These are phyloP conservation scores for Gloeophyllum trabeum DNA, from an alignment of 768 basidiomycete species.

Conservation along the genomic window DNA sequence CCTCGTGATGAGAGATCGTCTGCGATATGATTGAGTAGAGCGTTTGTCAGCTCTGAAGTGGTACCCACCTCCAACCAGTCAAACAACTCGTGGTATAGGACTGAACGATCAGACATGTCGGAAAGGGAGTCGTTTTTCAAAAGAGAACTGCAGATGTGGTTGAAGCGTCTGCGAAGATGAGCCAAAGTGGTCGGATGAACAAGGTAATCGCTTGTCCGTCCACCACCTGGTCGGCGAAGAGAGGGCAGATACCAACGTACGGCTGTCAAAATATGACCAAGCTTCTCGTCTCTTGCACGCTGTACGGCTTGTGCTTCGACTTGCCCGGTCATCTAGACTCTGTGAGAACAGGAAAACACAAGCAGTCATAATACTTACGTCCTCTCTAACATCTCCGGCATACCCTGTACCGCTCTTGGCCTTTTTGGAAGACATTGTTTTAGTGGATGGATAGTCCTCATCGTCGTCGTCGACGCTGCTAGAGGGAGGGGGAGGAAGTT, in stretches of 20 bases:
- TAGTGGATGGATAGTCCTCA: constrained; percentile 36
- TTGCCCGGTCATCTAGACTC: constrained; percentile 63
- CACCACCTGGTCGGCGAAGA: constrained; percentile 62
- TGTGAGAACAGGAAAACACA: constrained; percentile 1
- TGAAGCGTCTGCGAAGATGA: constrained; percentile 86
- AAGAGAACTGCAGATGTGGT: constrained; percentile 75
- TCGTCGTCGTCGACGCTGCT: constrained; percentile 24
- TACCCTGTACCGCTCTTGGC: constrained; percentile 79
- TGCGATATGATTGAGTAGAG: constrained; percentile 17
- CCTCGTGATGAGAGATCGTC: constrained; percentile 92
- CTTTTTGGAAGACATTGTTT: constrained; percentile 42
- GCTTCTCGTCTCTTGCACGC: constrained; percentile 58
- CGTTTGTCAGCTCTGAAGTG: not conserved
- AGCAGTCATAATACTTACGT: constrained; percentile 41
- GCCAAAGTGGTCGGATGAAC: constrained; percentile 89
- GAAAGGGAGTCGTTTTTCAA: constrained; percentile 86
- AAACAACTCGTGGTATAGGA: constrained; percentile 81
- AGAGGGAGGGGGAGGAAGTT: constrained; percentile 12
- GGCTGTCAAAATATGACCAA: constrained; percentile 52
- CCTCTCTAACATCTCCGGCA: constrained; percentile 73
- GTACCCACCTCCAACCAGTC: constrained; percentile 78
- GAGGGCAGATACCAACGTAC: constrained; percentile 83
- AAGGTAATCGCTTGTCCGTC: constrained; percentile 79
- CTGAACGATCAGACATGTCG: constrained; percentile 84
- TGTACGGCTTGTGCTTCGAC: constrained; percentile 69